Percentiles rank a stretch among this genome's conserved stretches.
phyloP scores from a whole-genome alignment of 176 grass and related monocot genomes.

The Eragrostis curvula region DNA sequence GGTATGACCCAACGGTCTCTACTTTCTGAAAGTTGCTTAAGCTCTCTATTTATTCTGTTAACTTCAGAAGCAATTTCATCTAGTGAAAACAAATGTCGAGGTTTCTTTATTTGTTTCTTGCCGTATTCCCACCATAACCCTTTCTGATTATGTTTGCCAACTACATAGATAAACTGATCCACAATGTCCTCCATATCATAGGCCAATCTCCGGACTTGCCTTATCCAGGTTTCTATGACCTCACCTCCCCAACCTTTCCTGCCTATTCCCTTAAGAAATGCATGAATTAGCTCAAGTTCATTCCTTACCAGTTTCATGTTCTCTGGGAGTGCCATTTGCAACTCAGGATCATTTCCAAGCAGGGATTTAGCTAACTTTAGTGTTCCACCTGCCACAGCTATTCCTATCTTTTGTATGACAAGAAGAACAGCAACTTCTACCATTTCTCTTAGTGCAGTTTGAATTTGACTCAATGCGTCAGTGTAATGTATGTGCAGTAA shows the following conservation, averaged over 20 bases:
- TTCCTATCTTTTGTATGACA: conserved; percentile 30
- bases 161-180: conserved; percentile 38
- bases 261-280: conserved; percentile 25
- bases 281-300: conserved; percentile 46
- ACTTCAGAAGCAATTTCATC: conserved; percentile 7
- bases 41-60: conserved; percentile 7
- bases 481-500: neutral
- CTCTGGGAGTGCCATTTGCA: neutral
- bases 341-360: conserved; percentile 23
- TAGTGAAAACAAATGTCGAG: neutral
- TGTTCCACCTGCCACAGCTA: conserved; percentile 33
- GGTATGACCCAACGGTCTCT: conserved; percentile 25
- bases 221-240: conserved; percentile 42
- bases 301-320: conserved; percentile 36
- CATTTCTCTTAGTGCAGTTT: conserved; percentile 15
- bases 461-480: neutral
- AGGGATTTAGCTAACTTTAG: conserved; percentile 19
- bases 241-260: neutral
- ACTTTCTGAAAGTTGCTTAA: conserved; percentile 8
- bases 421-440: conserved; percentile 35
- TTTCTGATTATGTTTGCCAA: neutral
- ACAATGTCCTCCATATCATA: conserved; percentile 46
- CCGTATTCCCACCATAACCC: neutral
- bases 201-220: conserved; percentile 32
- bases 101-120: conserved; percentile 35